Evolutionary conservation across 2,329 filamentous ascomycete genomes (phyloP), one percentile per base, ranked within the genome.

Genomic region (Aureobasidium subglaciale): DNA sequence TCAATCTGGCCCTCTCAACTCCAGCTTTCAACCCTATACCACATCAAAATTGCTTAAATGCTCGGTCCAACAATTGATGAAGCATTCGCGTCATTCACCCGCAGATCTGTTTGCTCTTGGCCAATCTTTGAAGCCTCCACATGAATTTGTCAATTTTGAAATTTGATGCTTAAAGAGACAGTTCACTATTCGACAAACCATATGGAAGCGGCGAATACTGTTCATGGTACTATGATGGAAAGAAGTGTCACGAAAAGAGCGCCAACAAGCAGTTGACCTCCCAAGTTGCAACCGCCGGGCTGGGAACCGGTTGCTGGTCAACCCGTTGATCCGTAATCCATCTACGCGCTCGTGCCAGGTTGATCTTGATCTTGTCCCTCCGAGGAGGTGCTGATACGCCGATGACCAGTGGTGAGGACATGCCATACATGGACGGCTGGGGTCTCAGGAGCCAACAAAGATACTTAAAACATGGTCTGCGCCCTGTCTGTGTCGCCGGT

Each of bases 261-360:
- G n/a, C n/a, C n/a, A n/a, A n/a, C n/a, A n/a, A n/a, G n/a, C n/a
- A n/a, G n/a, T n/a, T n/a, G n/a, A n/a, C n/a, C n/a, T n/a, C n/a
- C n/a, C 25, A 32, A 5, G 11, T 27, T 7, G 7, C 29, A 30
- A 41, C 48, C 34, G 25, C 11, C 13, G 18, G n/a, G 48, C 32
- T 27, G 48, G 48, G 16, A 41, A 2, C 15, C 32, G 46, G 35
- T 41, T 22, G 35, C 37, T 52, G 35, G 41, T 52, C 48, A 30
- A 13, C 11, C 20, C 27, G 48, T 52, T 52, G 48, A 52, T 52
- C 48, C 37, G 35, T 41, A 7, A 35, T 52, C 35, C 48, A 22
- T 30, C 20, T 16, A 25, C 35, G 40, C 48, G 48, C 48, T 52
- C 48, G 18, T 52, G 16, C 48, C 48, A 52, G 16, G 34, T 52